Base-by-base conservation (phyloP, 108 stramenopile species). In the Mayamaea pseudoterrestris region DNA sequence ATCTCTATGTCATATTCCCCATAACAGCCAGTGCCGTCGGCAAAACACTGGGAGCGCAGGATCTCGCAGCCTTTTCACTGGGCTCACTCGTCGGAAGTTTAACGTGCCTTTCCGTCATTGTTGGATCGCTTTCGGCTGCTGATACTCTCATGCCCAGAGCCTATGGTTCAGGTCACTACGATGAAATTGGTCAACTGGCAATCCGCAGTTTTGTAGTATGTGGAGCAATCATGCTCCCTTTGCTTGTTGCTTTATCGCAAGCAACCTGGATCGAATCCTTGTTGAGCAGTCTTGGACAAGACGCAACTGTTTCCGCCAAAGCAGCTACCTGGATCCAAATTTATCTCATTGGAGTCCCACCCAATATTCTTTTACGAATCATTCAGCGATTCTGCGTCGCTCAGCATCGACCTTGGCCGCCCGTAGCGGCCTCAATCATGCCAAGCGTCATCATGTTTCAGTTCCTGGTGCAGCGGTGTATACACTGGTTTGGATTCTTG, bases 141-240 rank as follows among this genome's bases (percentile, higher is more conserved):
- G 68, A 76, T 25, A 76, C 69, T 3, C 39, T 71, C 8, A 52
- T 62, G 64, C 74, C 74, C 18, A 55, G 69, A 7, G 62, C 57
- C 9, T 76, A 31, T 44, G 74, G 61, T 13, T 20, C 47, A 9
- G 44, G 30, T 14, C 58, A 53, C 2, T 63, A 60, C 30, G 45
- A 24, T 21, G 68, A 71, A 44, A 42, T 76, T 22, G 74, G 67
- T 41, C 20, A 36, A 20, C 24, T 76, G 39, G 59, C 69, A 24
- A 51, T 71, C 41, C 65, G 68, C 29, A 55, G 60, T 3, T 24
- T 67, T 30, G 26, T 61, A 11, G 50, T 56, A 3, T 58, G 74
- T 23, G 13, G 34, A 6, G 13, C 65, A 3, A 27, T 70, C 9
- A 30, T 76, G 25, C 0, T 59, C 17, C 20, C 55, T 20, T 60